Conservation (phyloP, 331 rosid species). For the Dryas integrifolia region DNA sequence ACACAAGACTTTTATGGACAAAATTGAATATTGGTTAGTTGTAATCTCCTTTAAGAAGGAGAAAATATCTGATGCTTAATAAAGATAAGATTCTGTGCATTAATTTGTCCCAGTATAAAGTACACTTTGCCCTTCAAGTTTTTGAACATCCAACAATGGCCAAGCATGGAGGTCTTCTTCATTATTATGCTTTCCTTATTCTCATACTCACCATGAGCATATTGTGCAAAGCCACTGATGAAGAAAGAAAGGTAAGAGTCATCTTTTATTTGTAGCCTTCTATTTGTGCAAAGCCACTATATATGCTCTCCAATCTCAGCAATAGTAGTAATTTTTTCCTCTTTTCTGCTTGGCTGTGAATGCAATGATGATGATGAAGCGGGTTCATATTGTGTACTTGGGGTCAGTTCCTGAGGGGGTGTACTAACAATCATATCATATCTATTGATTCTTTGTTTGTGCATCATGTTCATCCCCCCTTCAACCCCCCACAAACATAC, state of each 20-base stretch:
- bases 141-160: constrained; percentile 11
- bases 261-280: too few species aligned
- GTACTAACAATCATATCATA: neutral
- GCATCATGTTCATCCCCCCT: too few species aligned
- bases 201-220: constrained; percentile 11
- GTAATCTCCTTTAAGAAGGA: too few species aligned
- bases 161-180: neutral
- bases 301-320: neutral
- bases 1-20: too few species aligned
- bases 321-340: neutral
- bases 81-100: neutral
- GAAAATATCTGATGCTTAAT: too few species aligned
- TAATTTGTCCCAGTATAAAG: neutral
- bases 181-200: neutral
- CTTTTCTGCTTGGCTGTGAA: neutral
- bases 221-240: constrained; percentile 8
- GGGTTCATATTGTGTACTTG: constrained; percentile 11
- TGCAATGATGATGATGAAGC: neutral
- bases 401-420: constrained; percentile 6
- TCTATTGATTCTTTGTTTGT: too few species aligned
- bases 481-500: too few species aligned
- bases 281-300: too few species aligned
- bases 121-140: neutral
- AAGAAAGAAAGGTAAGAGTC: neutral
- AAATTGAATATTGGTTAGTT: too few species aligned